Evolutionary conservation across 1,139 yeast species (phyloP).

Genomic region (Blastobotrys persicus): DNA sequence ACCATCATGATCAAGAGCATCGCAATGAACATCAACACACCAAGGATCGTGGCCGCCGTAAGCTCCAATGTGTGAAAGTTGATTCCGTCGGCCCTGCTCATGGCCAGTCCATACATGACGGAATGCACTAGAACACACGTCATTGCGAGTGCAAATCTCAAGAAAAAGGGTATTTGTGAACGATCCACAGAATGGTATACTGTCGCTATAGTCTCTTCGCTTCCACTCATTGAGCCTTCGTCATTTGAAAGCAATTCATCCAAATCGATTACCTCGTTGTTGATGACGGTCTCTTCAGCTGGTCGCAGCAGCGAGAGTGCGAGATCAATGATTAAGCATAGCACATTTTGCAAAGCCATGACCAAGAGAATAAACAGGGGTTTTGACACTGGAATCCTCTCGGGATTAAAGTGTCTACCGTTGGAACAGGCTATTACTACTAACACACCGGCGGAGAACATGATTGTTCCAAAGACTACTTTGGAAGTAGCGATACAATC

Average conservation of each 20-base stretch:
- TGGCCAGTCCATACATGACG: background rate
- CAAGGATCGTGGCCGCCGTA: background rate
- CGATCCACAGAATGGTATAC: background rate
- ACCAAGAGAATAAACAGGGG: background rate
- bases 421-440: background rate
- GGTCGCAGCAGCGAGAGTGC: background rate
- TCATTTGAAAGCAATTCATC: background rate
- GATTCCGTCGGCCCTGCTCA: background rate
- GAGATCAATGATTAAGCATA: background rate
- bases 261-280: background rate
- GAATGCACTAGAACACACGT: background rate
- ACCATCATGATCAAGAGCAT: background rate
- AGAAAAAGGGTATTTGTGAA: conserved; percentile 1
- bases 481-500: background rate
- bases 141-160: background rate
- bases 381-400: background rate
- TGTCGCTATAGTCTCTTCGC: background rate
- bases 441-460: background rate
- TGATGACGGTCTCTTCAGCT: background rate
- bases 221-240: background rate
- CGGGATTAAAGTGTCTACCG: background rate
- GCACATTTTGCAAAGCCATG: background rate
- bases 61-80: background rate
- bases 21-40: background rate
- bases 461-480: background rate